Percentiles rank a stretch among this genome's conserved stretches.
phyloP scores from a whole-genome alignment of 805 yeast species.

The Kuraishia molischiana region DNA sequence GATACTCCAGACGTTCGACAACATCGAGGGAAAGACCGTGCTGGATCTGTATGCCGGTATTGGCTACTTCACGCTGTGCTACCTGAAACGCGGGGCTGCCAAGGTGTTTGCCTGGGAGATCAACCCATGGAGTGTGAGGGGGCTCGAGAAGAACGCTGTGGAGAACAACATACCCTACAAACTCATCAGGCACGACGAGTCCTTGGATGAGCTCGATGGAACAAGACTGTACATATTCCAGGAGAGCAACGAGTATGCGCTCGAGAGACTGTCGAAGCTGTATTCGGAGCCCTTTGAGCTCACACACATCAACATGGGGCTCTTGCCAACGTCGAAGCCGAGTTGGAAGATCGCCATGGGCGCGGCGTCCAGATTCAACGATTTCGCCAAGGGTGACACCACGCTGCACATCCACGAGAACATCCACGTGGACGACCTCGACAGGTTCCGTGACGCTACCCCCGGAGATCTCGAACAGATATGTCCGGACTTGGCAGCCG shows the following conservation, averaged over 20 bases:
- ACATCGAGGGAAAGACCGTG: conserved; percentile 31
- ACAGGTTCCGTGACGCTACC: conserved; percentile 16
- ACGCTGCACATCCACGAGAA: conserved; percentile 71
- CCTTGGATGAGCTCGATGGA: conserved; percentile 11
- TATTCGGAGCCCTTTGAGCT: conserved; percentile 15
- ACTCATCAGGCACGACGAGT: conserved; percentile 18
- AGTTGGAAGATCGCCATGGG: conserved; percentile 45
- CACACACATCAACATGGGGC: conserved; percentile 65
- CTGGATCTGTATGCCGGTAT: conserved; percentile 78
- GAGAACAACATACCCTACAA: conserved; percentile 31
- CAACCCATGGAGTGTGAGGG: conserved; percentile 78
- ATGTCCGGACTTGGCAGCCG: conserved; percentile 2
- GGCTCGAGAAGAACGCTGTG: conserved; percentile 46
- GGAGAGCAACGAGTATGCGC: conserved; percentile 52
- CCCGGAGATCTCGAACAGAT: conserved; percentile 7
- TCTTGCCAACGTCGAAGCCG: conserved; percentile 60
- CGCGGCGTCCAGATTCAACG: conserved; percentile 8
- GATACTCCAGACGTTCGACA: conserved; percentile 32
- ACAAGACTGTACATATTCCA: conserved; percentile 38
- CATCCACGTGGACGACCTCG: conserved; percentile 35
- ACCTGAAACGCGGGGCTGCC: conserved; percentile 43
- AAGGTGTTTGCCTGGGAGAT: conserved; percentile 69
- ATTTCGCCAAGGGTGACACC: conserved; percentile 7
- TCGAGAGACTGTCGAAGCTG: conserved; percentile 25
- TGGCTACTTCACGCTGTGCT: conserved; percentile 73